Evolutionary conservation across 805 yeast genomes (phyloP).

Genomic region (Torulaspora microellipsoides): DNA sequence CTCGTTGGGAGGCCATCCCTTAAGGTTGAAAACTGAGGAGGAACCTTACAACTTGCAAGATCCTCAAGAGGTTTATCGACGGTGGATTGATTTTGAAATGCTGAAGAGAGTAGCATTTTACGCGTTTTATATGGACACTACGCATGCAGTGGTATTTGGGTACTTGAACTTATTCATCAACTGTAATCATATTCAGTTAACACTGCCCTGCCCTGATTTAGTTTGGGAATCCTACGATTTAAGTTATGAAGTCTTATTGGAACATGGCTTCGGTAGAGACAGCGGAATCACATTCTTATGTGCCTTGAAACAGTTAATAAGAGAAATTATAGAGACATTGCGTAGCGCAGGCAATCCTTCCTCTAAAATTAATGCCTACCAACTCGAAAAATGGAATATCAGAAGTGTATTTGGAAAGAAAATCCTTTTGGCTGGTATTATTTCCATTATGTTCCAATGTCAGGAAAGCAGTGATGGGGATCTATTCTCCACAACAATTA

Average conservation of each 20-base stretch:
- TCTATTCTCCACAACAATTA: constrained; percentile 10
- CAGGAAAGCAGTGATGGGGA: constrained; percentile 54
- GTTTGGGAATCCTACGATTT: constrained; percentile 46
- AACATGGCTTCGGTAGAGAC: constrained; percentile 28
- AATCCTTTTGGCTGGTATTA: constrained; percentile 60
- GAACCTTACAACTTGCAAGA: constrained; percentile 28
- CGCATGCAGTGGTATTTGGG: constrained; percentile 74
- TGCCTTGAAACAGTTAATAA: constrained; percentile 54
- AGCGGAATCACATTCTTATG: constrained; percentile 44
- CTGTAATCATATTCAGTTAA: constrained; percentile 55
- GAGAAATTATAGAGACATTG: constrained; percentile 38
- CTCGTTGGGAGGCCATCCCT: constrained; percentile 66
- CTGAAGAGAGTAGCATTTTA: constrained; percentile 73
- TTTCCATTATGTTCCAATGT: constrained; percentile 65
- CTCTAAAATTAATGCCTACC: neutral
- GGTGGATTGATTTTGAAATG: constrained; percentile 78
- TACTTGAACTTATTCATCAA: constrained; percentile 55
- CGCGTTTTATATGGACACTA: constrained; percentile 77
- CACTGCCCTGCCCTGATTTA: constrained; percentile 59
- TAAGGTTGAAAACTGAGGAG: constrained; percentile 30
- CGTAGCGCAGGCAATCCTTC: constrained; percentile 3
- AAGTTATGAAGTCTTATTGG: constrained; percentile 20
- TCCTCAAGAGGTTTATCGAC: constrained; percentile 26
- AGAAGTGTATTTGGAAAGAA: constrained; percentile 58
- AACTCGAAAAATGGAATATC: constrained; percentile 9